phyloP scores from a whole-genome alignment of 2,329 filamentous ascomycete genomes.

The Diaporthe amygdali region DNA sequence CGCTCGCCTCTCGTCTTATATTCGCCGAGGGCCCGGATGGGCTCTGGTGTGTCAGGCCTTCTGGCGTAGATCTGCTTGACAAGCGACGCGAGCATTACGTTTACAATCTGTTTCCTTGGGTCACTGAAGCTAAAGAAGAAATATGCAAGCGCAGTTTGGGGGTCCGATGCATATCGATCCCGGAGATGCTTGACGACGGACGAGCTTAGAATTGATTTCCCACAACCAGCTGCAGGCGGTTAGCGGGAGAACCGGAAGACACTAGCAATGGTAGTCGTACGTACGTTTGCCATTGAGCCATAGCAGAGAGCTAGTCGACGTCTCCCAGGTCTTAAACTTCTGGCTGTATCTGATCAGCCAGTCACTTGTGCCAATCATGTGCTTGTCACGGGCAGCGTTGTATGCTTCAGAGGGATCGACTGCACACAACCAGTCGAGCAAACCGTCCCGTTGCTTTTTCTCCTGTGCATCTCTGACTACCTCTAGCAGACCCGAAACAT shows the following conservation, averaged over 20 bases:
- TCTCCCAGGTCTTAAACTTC: not conserved
- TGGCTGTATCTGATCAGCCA: not conserved
- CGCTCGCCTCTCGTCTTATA: not conserved
- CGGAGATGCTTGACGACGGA: not conserved
- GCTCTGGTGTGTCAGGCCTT: not conserved
- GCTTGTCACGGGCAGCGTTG: not conserved
- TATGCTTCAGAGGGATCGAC: not conserved
- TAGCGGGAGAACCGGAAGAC: too few relatives aligned
- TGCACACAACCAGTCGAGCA: not conserved
- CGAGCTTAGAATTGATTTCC: not conserved
- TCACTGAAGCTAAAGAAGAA: constrained; percentile 33
- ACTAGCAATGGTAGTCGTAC: not conserved
- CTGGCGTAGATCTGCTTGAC: constrained; percentile 16
- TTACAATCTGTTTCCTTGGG: constrained; percentile 23
- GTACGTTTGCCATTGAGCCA: not conserved
- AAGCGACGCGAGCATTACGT: constrained; percentile 29
- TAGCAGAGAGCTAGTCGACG: not conserved
- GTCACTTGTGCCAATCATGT: not conserved
- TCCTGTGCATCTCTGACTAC: not conserved
- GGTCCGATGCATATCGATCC: not conserved
- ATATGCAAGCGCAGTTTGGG: constrained; percentile 24
- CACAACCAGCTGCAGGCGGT: not conserved
- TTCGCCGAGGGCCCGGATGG: not conserved
- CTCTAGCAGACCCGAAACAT: not conserved
- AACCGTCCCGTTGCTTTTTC: not conserved